Conservation (phyloP, 2,329 filamentous ascomycete species). For the Neophaeococcomyces aloes region DNA sequence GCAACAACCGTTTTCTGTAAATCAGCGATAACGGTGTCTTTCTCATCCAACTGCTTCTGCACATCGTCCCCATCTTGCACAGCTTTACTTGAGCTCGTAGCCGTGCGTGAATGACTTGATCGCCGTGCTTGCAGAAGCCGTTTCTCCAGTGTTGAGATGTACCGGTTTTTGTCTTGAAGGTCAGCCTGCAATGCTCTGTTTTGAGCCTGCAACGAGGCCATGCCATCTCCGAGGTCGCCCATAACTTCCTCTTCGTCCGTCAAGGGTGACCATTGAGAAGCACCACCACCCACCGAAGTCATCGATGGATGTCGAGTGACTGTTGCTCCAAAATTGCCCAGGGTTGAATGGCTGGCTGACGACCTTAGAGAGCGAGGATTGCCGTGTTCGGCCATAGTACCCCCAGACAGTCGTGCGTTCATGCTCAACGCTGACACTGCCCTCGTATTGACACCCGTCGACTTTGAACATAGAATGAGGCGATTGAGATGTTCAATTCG, state of each 20-base stretch:
- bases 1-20: constrained; percentile 89
- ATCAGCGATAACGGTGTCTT: constrained; percentile 84
- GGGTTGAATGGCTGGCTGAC: constrained; percentile 55
- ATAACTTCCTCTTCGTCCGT: constrained; percentile 54
- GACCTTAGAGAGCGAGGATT: constrained; percentile 51
- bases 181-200: constrained; percentile 90
- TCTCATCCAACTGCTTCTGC: constrained; percentile 86
- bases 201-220: constrained; percentile 70
- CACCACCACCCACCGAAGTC: constrained; percentile 45
- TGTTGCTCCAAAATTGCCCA: constrained; percentile 36
- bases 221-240: constrained; percentile 78
- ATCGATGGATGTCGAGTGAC: constrained; percentile 58
- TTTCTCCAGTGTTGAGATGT: constrained; percentile 89
- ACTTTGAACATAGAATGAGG: constrained; percentile 90
- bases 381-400: constrained; percentile 26
- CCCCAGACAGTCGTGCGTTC: constrained; percentile 50
- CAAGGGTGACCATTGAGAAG: constrained; percentile 26
- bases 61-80: constrained; percentile 66
- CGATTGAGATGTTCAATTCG: constrained; percentile 94
- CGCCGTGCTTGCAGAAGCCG: constrained; percentile 79
- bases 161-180: constrained; percentile 90
- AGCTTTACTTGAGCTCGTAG: constrained; percentile 59
- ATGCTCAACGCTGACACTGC: constrained; percentile 58
- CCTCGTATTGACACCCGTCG: constrained; percentile 80
- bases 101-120: constrained; percentile 80